A percentile compares a stretch with the other conserved stretches of the same genome.
Conservation (phyloP, 176 grass and related monocot genomes). For the Bolboschoenus planiculmis region DNA sequence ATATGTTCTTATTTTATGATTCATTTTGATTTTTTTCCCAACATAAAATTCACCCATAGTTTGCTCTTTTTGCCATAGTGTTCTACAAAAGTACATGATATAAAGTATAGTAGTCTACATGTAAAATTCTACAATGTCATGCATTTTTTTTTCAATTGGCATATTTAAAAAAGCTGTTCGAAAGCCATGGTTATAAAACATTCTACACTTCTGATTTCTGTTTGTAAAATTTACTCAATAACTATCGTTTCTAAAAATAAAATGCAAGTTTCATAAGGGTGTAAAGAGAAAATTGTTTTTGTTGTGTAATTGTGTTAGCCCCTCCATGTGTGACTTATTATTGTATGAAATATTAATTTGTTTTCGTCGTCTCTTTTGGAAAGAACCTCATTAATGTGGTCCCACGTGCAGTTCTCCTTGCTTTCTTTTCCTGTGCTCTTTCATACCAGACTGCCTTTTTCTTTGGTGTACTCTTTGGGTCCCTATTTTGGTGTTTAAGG, state of each 20-base stretch:
- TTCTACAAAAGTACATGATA: too few relatives aligned
- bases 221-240: neutral
- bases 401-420: slow-evolving; percentile 19
- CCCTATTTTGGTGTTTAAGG: slow-evolving; percentile 21
- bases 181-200: neutral
- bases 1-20: too few relatives aligned
- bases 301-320: neutral
- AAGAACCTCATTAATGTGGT: slow-evolving; percentile 8
- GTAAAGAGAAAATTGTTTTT: neutral
- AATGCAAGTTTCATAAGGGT: neutral
- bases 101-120: too few relatives aligned
- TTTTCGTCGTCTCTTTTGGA: slow-evolving; percentile 7
- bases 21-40: too few relatives aligned
- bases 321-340: slow-evolving; percentile 19
- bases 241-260: neutral
- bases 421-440: slow-evolving; percentile 21
- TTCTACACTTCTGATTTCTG: neutral
- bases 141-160: neutral
- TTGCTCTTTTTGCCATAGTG: too few relatives aligned
- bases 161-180: neutral
- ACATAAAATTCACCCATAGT: too few relatives aligned
- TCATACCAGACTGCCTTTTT: slow-evolving; percentile 17
- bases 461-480: slow-evolving; percentile 18
- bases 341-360: neutral
- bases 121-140: neutral